Conservation (phyloP, 257 asterid genomes). For the Solanum gandarillasii region DNA sequence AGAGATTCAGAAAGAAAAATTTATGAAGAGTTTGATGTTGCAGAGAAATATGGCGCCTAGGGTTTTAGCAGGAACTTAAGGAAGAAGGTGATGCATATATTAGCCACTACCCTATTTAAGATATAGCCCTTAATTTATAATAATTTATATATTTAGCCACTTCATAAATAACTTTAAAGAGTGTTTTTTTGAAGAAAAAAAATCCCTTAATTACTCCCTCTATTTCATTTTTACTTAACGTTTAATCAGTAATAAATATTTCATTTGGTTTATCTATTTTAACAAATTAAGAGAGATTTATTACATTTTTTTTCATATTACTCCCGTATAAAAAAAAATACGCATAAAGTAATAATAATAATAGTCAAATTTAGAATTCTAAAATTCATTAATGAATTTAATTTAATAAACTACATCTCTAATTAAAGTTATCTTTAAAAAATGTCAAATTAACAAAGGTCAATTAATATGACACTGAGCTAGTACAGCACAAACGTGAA, state of each 20-base stretch:
- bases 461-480: neutral
- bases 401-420: neutral
- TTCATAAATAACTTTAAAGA: too few species aligned
- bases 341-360: neutral
- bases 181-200: too few species aligned
- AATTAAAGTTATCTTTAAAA: neutral
- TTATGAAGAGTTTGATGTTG: neutral
- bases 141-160: neutral
- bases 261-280: too few species aligned
- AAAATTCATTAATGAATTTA: neutral
- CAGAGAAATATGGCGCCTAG: neutral
- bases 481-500: neutral
- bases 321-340: too few species aligned
- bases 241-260: too few species aligned
- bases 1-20: neutral
- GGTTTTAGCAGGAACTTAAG: neutral
- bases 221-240: too few species aligned
- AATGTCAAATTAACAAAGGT: neutral
- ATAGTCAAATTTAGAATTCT: neutral
- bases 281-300: too few species aligned
- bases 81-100: neutral
- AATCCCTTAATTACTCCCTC: too few species aligned
- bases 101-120: neutral
- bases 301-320: neutral
- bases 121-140: neutral